Base-by-base conservation (phyloP, 208 protist species). In the Plasmodiophora brassicae region DNA sequence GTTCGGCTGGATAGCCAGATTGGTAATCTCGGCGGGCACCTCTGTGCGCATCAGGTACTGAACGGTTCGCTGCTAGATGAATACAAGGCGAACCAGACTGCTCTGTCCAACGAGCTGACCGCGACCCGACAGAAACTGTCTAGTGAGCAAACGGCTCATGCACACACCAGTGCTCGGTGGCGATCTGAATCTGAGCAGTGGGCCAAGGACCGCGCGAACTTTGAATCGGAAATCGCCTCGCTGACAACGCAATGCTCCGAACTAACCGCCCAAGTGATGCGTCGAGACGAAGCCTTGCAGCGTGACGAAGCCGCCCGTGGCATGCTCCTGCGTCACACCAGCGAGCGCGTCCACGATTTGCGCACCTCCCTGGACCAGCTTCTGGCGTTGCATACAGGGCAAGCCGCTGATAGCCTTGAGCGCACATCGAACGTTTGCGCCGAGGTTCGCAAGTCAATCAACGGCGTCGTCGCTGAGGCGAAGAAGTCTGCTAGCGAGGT, bases 401-500 rank as follows among this genome's bases (percentile, higher is more conserved):
- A 32, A 32, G n/a, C 65, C n/a, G 41, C n/a, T n/a, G n/a, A n/a
- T n/a, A n/a, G n/a, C n/a, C n/a, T n/a, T n/a, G n/a, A n/a, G n/a
- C n/a, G n/a, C n/a, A n/a, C n/a, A n/a, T n/a, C 32, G 41, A 78
- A 44, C 5, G 65, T 38, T 32, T 5, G 10, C 65, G 65, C 32
- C n/a, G n/a, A 78, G 10, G 65, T 38, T 38, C 5, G 65, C 14
- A 78, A 5, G 20, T 78, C 32, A 38, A 5, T 38, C 5, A 32
- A 38, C 14, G 5, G 5, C 14, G 65, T 78, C n/a, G n/a, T 8
- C 65, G 10, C 5, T n/a, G 32, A n/a, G 14, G n/a, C n/a, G n/a
- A 78, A 78, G 65, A n/a, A 38, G 65, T 78, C 5, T 78, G 65
- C 65, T n/a, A n/a, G n/a, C n/a, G n/a, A 78, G 65, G 65, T 44